Base-by-base conservation (phyloP, 2,329 filamentous ascomycete species). In the Colletotrichum cuscutae region DNA sequence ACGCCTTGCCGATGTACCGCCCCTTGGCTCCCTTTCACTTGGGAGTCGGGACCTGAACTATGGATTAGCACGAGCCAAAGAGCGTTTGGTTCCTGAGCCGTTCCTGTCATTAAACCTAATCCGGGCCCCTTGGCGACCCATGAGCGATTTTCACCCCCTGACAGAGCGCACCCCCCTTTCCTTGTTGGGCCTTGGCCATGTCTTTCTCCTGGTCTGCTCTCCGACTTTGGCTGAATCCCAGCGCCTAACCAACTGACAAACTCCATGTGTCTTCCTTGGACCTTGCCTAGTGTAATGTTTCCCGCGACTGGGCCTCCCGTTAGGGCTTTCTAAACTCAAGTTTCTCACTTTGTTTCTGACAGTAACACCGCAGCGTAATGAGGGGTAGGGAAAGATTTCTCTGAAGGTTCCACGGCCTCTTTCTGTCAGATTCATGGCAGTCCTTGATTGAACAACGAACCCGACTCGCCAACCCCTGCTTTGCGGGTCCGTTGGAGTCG, bases 121-220 rank as follows among this genome's bases (percentile, higher is more conserved):
- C 59, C 60, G 71, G 56, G 28, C 30, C 26, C 24, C 54, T 42
- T 62, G 58, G 60, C 37, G 52, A 54, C 54, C 70, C 66, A 61
- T 71, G 71, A 71, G 71, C 71, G 61, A 71, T 71, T 71, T 73
- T 73, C 71, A 61, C n/a, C 15, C 60, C 66, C 61, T 62, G 66
- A 58, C 70, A 70, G 54, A 53, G 24, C 60, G 32, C 54, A 62
- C 69, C 65, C 61, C 30, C 61, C 7, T 57, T 64, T 32, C 69
- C 69, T 26, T n/a, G 42, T 54, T 65, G 54, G 60, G 66, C 32
- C 46, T 65, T 61, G 46, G 71, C 67, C 71, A 71, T 57, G 54
- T 35, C 57, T 72, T 72, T 46, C 66, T 61, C 42, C 32, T 60
- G 59, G 49, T 24, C 22, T 56, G 67, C 56, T 54, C n/a, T 42